Percentiles rank a stretch among this genome's conserved stretches.
Conservation (phyloP, 108 stramenopile species). For the Discostella stelligeroides region DNA sequence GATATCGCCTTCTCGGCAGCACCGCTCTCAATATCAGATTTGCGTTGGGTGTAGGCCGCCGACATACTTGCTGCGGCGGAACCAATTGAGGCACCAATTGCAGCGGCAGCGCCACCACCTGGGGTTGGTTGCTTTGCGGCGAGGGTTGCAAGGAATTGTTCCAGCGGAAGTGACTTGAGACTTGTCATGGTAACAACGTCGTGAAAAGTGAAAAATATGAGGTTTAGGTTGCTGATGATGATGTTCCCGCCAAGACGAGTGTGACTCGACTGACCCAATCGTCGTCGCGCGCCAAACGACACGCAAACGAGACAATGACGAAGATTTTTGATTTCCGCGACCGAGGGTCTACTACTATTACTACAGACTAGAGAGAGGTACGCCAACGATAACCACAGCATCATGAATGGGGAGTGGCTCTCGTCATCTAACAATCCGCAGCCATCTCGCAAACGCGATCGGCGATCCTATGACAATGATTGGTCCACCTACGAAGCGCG, state of each 20-base stretch:
- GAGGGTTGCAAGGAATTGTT: conserved; percentile 58
- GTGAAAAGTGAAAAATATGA: too few relatives aligned
- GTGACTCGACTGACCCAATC: too few relatives aligned
- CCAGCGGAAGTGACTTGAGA: conserved; percentile 46
- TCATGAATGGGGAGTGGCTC: conserved; percentile 29
- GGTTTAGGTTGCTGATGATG: too few relatives aligned
- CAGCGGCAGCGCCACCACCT: conserved; percentile 82
- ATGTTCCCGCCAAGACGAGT: too few relatives aligned
- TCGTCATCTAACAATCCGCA: not conserved
- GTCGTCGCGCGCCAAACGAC: too few relatives aligned
- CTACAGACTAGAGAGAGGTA: too few relatives aligned
- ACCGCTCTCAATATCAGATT: conserved; percentile 70
- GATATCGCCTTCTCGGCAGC: conserved; percentile 59
- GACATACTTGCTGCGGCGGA: conserved; percentile 75
- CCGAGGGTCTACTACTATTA: too few relatives aligned
- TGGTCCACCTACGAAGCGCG: conserved; percentile 39
- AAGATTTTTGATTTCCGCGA: too few relatives aligned
- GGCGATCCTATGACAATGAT: conserved; percentile 26
- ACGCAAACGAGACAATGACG: too few relatives aligned
- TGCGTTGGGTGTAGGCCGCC: conserved; percentile 77
- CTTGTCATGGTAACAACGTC: conserved; percentile 32
- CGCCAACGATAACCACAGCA: too few relatives aligned
- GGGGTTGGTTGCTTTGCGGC: conserved; percentile 80
- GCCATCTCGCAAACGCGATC: conserved; percentile 27
- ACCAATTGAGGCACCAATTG: conserved; percentile 74